phyloP scores from a whole-genome alignment of 129 eudicot genomes.

The Pittosporum tobira region DNA sequence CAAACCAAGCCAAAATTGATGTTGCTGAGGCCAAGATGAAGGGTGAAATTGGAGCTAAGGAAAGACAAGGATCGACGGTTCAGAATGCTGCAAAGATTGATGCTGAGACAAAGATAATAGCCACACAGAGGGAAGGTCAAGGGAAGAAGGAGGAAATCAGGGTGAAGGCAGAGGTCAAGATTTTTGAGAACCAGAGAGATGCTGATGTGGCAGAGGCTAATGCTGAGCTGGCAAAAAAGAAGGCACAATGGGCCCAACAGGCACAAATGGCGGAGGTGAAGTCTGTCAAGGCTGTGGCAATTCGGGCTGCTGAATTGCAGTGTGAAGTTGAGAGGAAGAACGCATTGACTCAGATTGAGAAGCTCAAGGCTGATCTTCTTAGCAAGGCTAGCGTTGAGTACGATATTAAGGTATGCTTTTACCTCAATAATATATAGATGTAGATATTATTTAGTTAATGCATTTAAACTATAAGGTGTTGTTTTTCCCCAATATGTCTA shows the following conservation, averaged over 20 bases:
- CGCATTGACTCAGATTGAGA: slow-evolving; percentile 13
- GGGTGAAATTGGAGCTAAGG: slow-evolving; percentile 30
- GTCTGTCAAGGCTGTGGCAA: slow-evolving; percentile 24
- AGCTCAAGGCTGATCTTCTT: slow-evolving; percentile 21
- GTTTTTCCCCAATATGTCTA: too few species aligned
- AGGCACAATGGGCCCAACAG: slow-evolving; percentile 25
- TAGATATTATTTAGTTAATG: too few species aligned
- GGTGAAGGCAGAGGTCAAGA: slow-evolving; percentile 26
- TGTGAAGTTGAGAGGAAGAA: slow-evolving; percentile 28
- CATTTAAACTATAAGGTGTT: too few species aligned
- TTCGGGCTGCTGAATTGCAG: slow-evolving; percentile 29
- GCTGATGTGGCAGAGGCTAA: slow-evolving; percentile 31
- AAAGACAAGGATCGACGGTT: slow-evolving; percentile 22
- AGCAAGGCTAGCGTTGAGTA: slow-evolving; percentile 30
- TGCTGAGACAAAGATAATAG: slow-evolving; percentile 25
- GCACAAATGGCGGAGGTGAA: slow-evolving; percentile 27
- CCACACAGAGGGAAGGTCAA: slow-evolving; percentile 28
- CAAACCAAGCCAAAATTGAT: slow-evolving; percentile 20
- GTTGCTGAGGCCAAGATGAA: slow-evolving; percentile 20
- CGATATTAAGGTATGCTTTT: slow-evolving; percentile 18
- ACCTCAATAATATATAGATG: too few species aligned
- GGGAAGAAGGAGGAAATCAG: slow-evolving; percentile 28
- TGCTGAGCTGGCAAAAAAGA: slow-evolving; percentile 26
- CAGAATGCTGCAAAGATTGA: slow-evolving; percentile 38
- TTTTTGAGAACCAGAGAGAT: slow-evolving; percentile 30